These are phyloP conservation scores for Ceratocystis ficicola DNA, from an alignment of 2,329 filamentous ascomycete species.

Conservation along the genomic window DNA sequence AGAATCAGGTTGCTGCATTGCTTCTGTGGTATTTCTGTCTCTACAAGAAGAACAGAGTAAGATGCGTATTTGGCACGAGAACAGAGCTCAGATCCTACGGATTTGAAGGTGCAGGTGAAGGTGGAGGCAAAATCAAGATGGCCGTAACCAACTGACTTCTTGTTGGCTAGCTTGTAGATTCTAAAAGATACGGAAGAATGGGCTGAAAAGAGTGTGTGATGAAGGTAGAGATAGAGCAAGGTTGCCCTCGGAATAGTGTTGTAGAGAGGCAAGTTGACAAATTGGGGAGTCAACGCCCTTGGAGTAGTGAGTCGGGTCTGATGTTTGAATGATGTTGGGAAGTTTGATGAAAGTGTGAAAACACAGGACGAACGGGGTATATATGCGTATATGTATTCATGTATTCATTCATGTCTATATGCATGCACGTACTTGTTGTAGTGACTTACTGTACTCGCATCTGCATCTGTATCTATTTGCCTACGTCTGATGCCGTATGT, in stretches of 20 bases:
- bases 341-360: constrained; percentile 30
- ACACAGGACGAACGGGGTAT: background rate
- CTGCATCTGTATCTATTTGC: background rate
- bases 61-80: constrained; percentile 29
- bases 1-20: constrained; percentile 45
- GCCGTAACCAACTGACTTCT: constrained; percentile 10
- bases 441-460: background rate
- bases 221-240: too few species aligned
- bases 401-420: background rate
- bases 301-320: constrained; percentile 67
- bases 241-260: too few species aligned
- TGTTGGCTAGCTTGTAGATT: constrained; percentile 2
- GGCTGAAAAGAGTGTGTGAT: constrained; percentile 13
- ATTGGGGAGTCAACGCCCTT: constrained; percentile 37
- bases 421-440: background rate
- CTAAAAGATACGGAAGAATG: constrained; percentile 13
- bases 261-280: too few species aligned
- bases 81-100: constrained; percentile 12
- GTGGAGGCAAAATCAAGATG: constrained; percentile 14
- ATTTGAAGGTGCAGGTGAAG: constrained; percentile 2
- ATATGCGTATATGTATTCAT: constrained; percentile 11
- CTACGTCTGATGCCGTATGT: background rate
- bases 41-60: constrained; percentile 53
- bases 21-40: constrained; percentile 75
- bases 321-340: constrained; percentile 50